phyloP scores from a whole-genome alignment of 2,329 filamentous ascomycete genomes.

The Penicillium sp. region DNA sequence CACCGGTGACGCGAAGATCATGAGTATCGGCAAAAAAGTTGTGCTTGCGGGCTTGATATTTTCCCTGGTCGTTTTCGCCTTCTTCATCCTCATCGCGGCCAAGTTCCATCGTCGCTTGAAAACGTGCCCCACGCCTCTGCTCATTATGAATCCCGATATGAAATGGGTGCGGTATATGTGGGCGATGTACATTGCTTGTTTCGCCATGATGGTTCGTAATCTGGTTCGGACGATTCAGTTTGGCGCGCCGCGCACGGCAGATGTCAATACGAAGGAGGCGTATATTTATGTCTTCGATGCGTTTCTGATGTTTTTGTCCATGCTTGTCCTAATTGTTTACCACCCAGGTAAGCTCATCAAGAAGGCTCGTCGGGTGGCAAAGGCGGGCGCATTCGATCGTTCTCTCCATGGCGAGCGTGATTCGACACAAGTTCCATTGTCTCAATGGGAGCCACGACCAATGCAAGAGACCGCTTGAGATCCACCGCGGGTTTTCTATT shows the following conservation, averaged over 20 bases:
- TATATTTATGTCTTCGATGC: constrained; percentile 41
- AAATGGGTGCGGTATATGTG: constrained; percentile 34
- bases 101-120: constrained; percentile 29
- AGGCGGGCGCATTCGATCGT: constrained; percentile 16
- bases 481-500: too few species aligned
- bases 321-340: constrained; percentile 27
- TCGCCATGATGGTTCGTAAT: constrained; percentile 33
- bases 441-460: constrained; percentile 12
- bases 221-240: constrained; percentile 36
- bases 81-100: constrained; percentile 31
- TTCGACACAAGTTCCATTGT: constrained; percentile 22
- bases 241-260: constrained; percentile 14
- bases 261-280: constrained; percentile 30
- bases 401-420: constrained; percentile 6
- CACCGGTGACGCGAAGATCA: constrained; percentile 20
- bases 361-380: constrained; percentile 15
- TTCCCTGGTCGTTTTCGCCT: constrained; percentile 31
- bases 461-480: background rate
- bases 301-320: constrained; percentile 29
- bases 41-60: constrained; percentile 36
- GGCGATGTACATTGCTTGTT: constrained; percentile 31
- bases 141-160: constrained; percentile 17
- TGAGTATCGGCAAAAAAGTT: constrained; percentile 27
- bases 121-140: constrained; percentile 19
- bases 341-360: constrained; percentile 32